Evolutionary conservation across 2,329 filamentous ascomycete genomes (phyloP), one percentile per base, ranked within the genome.

Genomic region (Lachnellula suecica): DNA sequence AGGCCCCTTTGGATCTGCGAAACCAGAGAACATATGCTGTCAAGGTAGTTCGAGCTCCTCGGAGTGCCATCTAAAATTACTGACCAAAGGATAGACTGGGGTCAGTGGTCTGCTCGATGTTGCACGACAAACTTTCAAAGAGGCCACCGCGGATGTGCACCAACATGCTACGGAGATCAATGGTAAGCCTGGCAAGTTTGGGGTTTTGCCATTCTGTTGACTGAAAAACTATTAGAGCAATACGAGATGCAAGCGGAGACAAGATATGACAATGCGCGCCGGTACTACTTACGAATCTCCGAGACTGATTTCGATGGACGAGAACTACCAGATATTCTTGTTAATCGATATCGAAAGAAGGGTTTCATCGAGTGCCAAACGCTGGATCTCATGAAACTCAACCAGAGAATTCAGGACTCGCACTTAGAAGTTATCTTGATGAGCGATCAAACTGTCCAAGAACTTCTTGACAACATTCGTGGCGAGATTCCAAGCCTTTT

Each of bases 11-110:
- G 4, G 93, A 97, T 56, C 76, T 96, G 51, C 82, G 92, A 13
- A 96, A 97, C 56, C 93, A 97, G 66, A 79, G 93, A 57, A 89
- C 88, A 1, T 97, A 95, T 72, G 93, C 93, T 20, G 87, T 97
- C 27, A 94, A 88, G 73, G 83, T 85, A 64, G 52, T 60, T 35
- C 20, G n/a, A 50, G 8, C n/a, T 37, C 4, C 2, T 24, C 19
- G 5, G 15, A 2, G 2, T 31, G 27, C 6, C 4, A 17, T 8
- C 29, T 29, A 20, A 5, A 19, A 8, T 20, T 38, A 44, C 61
- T 66, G 27, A 69, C 56, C 60, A 59, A 43, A 11, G 34, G 31
- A 7, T 59, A 89, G 80, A 84, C 90, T 42, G 89, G 90, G 0
- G 84, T 94, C 38, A 91, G 90, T 61, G 89, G 89, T 2, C 80